Evolutionary conservation across 257 asterid species (phyloP).

Genomic region (Buddleja alternifolia): DNA sequence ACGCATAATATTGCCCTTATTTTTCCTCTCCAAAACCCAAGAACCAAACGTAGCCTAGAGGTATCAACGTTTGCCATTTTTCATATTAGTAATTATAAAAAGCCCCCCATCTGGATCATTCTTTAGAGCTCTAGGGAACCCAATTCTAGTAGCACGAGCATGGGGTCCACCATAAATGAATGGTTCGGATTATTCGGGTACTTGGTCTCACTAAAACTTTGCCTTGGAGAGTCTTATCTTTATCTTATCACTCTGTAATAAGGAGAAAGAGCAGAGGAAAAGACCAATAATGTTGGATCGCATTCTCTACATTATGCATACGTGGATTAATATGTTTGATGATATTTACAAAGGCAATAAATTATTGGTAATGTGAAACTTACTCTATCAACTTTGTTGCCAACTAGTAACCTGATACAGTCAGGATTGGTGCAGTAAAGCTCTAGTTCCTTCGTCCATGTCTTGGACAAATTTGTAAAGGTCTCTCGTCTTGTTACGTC

Average conservation of each 20-base stretch:
- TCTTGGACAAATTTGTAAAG: conserved; percentile 64
- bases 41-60: no score
- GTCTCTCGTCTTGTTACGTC: conserved; percentile 89
- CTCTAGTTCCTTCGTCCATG: conserved; percentile 73
- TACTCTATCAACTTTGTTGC: conserved; percentile 90
- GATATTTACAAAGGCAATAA: not conserved
- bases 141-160: no score
- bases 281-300: not conserved
- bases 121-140: no score
- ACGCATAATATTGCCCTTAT: no score
- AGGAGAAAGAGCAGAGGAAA: not conserved
- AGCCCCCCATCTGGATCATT: no score
- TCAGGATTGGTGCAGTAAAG: conserved; percentile 74
- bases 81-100: no score
- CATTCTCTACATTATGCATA: not conserved
- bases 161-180: no score
- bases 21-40: no score
- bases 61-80: not conserved
- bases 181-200: no score
- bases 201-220: no score
- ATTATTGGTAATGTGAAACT: conserved; percentile 24
- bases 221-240: no score
- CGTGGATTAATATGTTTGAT: not conserved
- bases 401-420: conserved; percentile 76
- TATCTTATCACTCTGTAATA: no score